Conservation (phyloP, 768 basidiomycete genomes). For the Suillus alpinus region DNA sequence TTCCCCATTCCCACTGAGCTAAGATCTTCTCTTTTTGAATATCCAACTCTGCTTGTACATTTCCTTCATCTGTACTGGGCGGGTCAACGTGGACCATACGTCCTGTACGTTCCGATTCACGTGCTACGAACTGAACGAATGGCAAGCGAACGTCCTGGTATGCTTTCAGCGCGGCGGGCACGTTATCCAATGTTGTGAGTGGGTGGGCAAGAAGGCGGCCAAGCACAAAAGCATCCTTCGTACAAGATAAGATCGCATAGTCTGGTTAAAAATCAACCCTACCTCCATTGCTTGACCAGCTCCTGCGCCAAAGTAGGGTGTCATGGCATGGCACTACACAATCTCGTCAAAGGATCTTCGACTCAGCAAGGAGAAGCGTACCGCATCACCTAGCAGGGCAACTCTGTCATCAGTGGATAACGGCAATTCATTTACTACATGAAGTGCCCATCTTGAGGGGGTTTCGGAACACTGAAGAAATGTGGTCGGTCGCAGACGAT, state of each 20-base stretch:
- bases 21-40: not conserved
- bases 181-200: constrained; percentile 3
- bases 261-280: not conserved
- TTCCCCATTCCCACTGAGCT: not conserved
- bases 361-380: constrained; percentile 12
- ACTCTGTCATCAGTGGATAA: constrained; percentile 35
- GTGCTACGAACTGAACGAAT: constrained; percentile 10
- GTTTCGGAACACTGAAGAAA: constrained; percentile 24
- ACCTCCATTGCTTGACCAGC: constrained; percentile 14
- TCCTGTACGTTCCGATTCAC: constrained; percentile 8
- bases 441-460: constrained; percentile 40
- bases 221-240: constrained; percentile 22
- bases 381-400: constrained; percentile 46
- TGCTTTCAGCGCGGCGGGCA: constrained; percentile 10
- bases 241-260: not conserved
- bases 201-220: constrained; percentile 15
- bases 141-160: constrained; percentile 20
- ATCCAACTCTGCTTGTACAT: constrained; percentile 7
- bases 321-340: constrained; percentile 11
- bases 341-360: not conserved
- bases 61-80: constrained; percentile 3
- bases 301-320: constrained; percentile 11
- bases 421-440: constrained; percentile 35
- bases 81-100: constrained; percentile 15
- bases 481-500: not conserved